Conservation (phyloP, 2,329 filamentous ascomycete species). For the Fusarium sp. region DNA sequence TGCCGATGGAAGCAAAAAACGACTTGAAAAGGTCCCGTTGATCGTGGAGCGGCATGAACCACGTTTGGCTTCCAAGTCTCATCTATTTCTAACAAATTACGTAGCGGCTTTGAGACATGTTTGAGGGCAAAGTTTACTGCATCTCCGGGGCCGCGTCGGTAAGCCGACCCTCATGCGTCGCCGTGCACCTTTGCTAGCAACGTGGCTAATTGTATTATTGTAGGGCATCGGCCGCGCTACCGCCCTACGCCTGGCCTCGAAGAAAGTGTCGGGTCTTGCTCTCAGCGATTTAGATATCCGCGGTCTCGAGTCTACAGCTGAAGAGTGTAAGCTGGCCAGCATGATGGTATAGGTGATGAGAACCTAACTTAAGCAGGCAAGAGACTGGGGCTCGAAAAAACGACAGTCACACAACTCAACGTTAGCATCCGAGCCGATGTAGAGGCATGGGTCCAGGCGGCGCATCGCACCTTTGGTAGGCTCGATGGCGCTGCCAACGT, state of each 20-base stretch:
- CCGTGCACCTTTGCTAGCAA: background rate
- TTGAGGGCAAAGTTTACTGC: background rate
- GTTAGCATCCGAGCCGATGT: background rate
- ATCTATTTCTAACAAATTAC: background rate
- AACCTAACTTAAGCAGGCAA: background rate
- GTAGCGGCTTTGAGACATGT: background rate
- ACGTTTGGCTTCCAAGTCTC: no score
- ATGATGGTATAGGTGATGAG: background rate
- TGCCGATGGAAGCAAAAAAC: background rate
- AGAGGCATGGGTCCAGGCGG: background rate
- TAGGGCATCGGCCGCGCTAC: background rate
- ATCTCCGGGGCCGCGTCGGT: background rate
- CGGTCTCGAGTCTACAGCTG: background rate
- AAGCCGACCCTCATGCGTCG: background rate
- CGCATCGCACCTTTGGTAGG: background rate
- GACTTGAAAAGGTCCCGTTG: background rate
- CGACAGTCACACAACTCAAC: background rate
- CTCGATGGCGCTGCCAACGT: background rate
- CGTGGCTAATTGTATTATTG: background rate
- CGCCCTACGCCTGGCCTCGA: background rate
- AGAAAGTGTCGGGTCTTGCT: background rate
- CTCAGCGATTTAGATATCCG: background rate
- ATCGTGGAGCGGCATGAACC: no score
- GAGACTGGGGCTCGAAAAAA: background rate
- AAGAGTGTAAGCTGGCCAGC: background rate